These are phyloP conservation scores for Limtongia smithiae DNA, from an alignment of 805 yeast genomes.

Conservation along the genomic window DNA sequence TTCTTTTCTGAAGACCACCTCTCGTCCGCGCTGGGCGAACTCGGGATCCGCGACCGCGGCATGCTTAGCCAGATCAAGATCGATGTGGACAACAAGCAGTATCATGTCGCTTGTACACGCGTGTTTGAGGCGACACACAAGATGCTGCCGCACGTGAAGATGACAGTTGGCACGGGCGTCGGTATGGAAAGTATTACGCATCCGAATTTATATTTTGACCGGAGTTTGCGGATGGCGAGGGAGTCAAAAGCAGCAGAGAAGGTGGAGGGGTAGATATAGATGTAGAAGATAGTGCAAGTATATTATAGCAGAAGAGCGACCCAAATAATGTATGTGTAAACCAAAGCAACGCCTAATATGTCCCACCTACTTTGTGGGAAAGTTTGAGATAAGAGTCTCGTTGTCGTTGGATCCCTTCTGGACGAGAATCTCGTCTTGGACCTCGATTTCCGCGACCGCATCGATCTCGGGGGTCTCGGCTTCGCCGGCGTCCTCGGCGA, in stretches of 20 bases:
- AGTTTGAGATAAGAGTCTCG: no score
- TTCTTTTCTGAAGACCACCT: slow-evolving; percentile 67
- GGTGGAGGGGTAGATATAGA: no score
- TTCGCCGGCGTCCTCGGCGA: slow-evolving; percentile 52
- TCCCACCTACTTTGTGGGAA: no score
- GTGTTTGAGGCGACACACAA: slow-evolving; percentile 74
- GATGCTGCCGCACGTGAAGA: slow-evolving; percentile 24
- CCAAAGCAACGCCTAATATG: no score
- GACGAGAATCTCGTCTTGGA: no score
- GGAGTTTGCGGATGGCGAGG: slow-evolving; percentile 35
- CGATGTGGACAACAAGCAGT: slow-evolving; percentile 64
- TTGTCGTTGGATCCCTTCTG: no score
- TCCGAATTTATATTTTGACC: slow-evolving; percentile 84
- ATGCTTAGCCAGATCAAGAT: slow-evolving; percentile 61
- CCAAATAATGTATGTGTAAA: no score
- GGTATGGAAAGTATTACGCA: slow-evolving; percentile 60
- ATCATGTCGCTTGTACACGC: slow-evolving; percentile 82
- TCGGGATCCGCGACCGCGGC: slow-evolving; percentile 60
- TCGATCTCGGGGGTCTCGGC: slow-evolving; percentile 22
- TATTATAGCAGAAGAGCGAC: no score
- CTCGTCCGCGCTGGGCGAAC: slow-evolving; percentile 49
- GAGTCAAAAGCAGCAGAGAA: slow-evolving; percentile 2
- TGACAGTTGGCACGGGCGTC: slow-evolving; percentile 37
- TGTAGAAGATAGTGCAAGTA: no score
- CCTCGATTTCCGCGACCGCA: no score